Evolutionary conservation across 202 grass and related monocot genomes (phyloP).

Genomic region (Digitaria exilis): DNA sequence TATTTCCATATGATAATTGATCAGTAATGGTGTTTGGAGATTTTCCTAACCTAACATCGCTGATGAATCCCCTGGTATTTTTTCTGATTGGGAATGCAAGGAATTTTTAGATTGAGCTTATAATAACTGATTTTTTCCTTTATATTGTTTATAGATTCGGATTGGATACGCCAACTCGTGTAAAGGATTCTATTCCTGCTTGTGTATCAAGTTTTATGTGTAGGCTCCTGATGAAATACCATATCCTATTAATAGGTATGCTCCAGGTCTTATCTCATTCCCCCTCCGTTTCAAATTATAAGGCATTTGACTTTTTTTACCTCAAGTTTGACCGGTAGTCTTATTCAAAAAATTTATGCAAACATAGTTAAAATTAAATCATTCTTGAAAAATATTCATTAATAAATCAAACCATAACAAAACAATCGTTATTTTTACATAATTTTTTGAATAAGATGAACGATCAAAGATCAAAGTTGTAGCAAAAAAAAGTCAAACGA

Average conservation of each 20-base stretch:
- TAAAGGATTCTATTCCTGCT: slow-evolving; percentile 96
- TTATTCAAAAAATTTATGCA: too few relatives aligned
- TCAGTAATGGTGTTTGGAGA: slow-evolving; percentile 90
- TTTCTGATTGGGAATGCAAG: slow-evolving; percentile 27
- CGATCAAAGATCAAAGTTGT: too few relatives aligned
- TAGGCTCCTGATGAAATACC: slow-evolving; percentile 85
- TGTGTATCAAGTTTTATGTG: slow-evolving; percentile 97
- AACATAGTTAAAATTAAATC: too few relatives aligned
- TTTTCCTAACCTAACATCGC: slow-evolving; percentile 88
- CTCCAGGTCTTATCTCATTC: slow-evolving; percentile 41
- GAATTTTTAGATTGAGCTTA: neutral
- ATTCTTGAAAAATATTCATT: too few relatives aligned
- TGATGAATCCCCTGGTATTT: slow-evolving; percentile 70
- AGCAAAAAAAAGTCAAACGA: too few relatives aligned
- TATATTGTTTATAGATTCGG: slow-evolving; percentile 66
- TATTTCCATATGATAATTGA: slow-evolving; percentile 21
- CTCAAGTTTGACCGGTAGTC: too few relatives aligned
- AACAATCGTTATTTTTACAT: too few relatives aligned
- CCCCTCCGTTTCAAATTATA: too few relatives aligned
- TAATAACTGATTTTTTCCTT: slow-evolving; percentile 18
- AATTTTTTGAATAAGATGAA: too few relatives aligned
- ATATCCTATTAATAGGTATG: slow-evolving; percentile 85
- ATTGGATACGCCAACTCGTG: slow-evolving; percentile 94
- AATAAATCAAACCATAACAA: too few relatives aligned
- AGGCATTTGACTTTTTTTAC: too few relatives aligned